Percentiles rank a stretch among this genome's conserved stretches.
These are phyloP conservation scores for Fusarium gaditjirri DNA, from an alignment of 2,329 filamentous ascomycete genomes.

Conservation along the genomic window DNA sequence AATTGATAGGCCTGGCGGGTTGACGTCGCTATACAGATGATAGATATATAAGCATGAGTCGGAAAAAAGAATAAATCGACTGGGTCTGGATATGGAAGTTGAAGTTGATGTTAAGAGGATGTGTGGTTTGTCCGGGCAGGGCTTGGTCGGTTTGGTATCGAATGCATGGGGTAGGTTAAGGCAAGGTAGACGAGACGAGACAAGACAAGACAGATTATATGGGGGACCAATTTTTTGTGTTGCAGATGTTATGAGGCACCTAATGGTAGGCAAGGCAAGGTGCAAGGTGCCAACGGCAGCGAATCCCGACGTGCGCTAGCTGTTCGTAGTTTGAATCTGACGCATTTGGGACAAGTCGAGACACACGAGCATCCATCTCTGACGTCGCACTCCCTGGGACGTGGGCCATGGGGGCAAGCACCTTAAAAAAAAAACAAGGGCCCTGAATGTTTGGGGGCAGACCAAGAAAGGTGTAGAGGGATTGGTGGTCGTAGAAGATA, in stretches of 20 bases:
- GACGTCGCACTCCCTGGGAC: slow-evolving; percentile 47
- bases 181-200: slow-evolving; percentile 3
- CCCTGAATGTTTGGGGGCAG: neutral
- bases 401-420: slow-evolving; percentile 14
- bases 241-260: slow-evolving; percentile 21
- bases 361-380: slow-evolving; percentile 51
- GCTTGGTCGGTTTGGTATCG: slow-evolving; percentile 16
- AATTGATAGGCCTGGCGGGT: slow-evolving; percentile 50
- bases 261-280: neutral
- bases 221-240: slow-evolving; percentile 35
- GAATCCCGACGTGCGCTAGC: slow-evolving; percentile 46
- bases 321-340: slow-evolving; percentile 32
- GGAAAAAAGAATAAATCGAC: slow-evolving; percentile 25
- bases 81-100: slow-evolving; percentile 17
- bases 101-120: slow-evolving; percentile 22
- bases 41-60: slow-evolving; percentile 37
- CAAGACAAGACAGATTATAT: neutral
- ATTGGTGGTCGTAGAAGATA: neutral
- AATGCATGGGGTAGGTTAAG: slow-evolving; percentile 21
- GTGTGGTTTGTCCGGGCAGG: slow-evolving; percentile 30
- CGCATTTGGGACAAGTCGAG: slow-evolving; percentile 47
- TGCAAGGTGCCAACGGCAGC: slow-evolving; percentile 40
- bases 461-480: neutral
- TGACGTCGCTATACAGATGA: slow-evolving; percentile 47
- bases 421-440: neutral